phyloP scores from a whole-genome alignment of 1,284 basidiomycete species.

The Malassezia caprae region DNA sequence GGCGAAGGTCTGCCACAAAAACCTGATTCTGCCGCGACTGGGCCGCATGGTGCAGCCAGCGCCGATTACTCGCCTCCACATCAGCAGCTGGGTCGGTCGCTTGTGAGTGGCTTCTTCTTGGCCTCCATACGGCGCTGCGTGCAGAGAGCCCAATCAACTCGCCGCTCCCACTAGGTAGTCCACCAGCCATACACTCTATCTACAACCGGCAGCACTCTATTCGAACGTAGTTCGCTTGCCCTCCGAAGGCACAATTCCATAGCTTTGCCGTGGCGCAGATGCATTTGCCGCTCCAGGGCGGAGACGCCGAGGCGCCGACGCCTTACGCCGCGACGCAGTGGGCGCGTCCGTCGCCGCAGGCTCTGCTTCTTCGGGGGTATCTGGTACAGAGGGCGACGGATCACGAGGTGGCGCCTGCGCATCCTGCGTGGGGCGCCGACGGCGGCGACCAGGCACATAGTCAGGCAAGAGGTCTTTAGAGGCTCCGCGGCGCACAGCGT shows the following conservation, averaged over 20 bases:
- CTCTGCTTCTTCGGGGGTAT: neutral
- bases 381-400: conserved; percentile 10
- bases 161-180: neutral
- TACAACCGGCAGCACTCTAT: neutral
- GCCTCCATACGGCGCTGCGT: neutral
- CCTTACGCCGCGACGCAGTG: neutral
- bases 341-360: neutral
- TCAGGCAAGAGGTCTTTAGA: conserved; percentile 20
- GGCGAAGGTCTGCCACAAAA: neutral
- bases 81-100: neutral
- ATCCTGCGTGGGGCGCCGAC: conserved; percentile 16
- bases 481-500: conserved; percentile 57
- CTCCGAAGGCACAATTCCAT: conserved; percentile 7
- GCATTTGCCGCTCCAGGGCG: conserved; percentile 18
- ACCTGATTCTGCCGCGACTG: neutral
- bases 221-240: conserved; percentile 17
- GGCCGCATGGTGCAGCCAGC: neutral
- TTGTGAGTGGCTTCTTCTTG: neutral
- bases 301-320: conserved; percentile 22
- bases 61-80: neutral
- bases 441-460: conserved; percentile 25
- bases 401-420: conserved; percentile 4
- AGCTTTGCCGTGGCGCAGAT: conserved; percentile 9
- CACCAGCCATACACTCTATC: neutral
- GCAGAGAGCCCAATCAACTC: neutral